A percentile compares a stretch with the other conserved stretches of the same genome.
Conservation (phyloP, 441 rosid species). For the Capsella rubella region DNA sequence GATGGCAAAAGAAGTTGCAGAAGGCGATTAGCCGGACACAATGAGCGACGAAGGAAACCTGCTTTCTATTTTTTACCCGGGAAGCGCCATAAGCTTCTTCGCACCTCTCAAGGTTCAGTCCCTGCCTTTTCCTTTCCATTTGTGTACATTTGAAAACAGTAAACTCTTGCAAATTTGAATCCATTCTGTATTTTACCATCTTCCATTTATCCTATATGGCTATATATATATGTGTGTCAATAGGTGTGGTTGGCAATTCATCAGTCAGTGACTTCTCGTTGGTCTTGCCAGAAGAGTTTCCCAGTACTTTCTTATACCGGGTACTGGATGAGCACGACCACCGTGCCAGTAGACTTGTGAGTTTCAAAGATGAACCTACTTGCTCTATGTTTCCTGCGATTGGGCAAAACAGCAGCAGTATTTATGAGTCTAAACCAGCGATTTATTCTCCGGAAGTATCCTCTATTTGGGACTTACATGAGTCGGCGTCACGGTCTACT, state of each 20-base stretch:
- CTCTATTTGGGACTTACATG: slow-evolving; percentile 54
- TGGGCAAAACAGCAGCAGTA: slow-evolving; percentile 19
- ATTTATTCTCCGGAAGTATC: slow-evolving; percentile 46
- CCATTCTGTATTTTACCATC: slow-evolving; percentile 6
- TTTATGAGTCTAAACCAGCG: slow-evolving; percentile 34
- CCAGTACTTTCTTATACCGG: slow-evolving; percentile 23
- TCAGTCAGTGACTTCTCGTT: slow-evolving; percentile 48
- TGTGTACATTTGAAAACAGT: not conserved
- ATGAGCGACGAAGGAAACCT: slow-evolving; percentile 85
- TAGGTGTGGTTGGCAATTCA: slow-evolving; percentile 48
- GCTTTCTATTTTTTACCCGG: slow-evolving; percentile 54
- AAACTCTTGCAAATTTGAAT: not conserved
- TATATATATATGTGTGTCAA: not conserved
- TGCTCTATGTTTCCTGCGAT: slow-evolving; percentile 22
- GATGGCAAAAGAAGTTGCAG: slow-evolving; percentile 93
- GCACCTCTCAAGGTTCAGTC: slow-evolving; percentile 57
- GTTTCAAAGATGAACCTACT: slow-evolving; percentile 38
- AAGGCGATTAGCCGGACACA: slow-evolving; percentile 87
- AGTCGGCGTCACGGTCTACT: slow-evolving; percentile 47
- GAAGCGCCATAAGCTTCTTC: slow-evolving; percentile 53
- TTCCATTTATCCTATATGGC: not conserved
- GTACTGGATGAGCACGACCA: slow-evolving; percentile 28
- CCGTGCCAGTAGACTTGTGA: slow-evolving; percentile 39
- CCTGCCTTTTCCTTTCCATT: slow-evolving; percentile 5
- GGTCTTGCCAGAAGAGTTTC: slow-evolving; percentile 36